These are phyloP conservation scores for Neonectria magnoliae DNA, from an alignment of 2,329 filamentous ascomycete species.

Conservation along the genomic window DNA sequence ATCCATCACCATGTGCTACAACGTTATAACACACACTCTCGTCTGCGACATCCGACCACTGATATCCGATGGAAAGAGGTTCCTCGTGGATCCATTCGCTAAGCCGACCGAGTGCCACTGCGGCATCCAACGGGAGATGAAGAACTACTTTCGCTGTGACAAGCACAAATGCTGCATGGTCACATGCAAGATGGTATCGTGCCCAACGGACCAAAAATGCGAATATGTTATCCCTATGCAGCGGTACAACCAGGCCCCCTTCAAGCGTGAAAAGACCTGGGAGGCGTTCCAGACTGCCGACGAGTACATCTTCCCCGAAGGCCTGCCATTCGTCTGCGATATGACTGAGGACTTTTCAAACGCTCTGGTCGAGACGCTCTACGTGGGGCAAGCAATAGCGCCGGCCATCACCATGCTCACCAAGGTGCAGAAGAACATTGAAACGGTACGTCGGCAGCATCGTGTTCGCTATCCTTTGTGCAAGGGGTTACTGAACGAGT, in stretches of 20 bases:
- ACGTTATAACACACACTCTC: constrained; percentile 41
- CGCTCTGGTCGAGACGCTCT: not conserved
- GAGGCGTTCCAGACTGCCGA: not conserved
- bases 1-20: constrained; percentile 37
- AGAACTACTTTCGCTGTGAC: constrained; percentile 31
- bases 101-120: constrained; percentile 36
- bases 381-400: not conserved
- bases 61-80: constrained; percentile 35
- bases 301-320: not conserved
- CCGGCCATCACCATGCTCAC: not conserved
- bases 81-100: constrained; percentile 40
- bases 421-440: not conserved
- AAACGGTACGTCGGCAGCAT: not conserved
- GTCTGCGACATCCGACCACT: constrained; percentile 44
- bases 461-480: not conserved
- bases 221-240: constrained; percentile 22
- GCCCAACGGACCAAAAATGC: constrained; percentile 26
- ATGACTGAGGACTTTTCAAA: not conserved
- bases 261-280: not conserved
- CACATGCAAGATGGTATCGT: constrained; percentile 27
- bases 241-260: constrained; percentile 29
- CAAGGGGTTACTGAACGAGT: not conserved
- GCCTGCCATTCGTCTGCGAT: not conserved
- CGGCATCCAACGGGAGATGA: not conserved
- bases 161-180: constrained; percentile 43